phyloP scores from a whole-genome alignment of 768 basidiomycete genomes.

The Polyporus arcularius region DNA sequence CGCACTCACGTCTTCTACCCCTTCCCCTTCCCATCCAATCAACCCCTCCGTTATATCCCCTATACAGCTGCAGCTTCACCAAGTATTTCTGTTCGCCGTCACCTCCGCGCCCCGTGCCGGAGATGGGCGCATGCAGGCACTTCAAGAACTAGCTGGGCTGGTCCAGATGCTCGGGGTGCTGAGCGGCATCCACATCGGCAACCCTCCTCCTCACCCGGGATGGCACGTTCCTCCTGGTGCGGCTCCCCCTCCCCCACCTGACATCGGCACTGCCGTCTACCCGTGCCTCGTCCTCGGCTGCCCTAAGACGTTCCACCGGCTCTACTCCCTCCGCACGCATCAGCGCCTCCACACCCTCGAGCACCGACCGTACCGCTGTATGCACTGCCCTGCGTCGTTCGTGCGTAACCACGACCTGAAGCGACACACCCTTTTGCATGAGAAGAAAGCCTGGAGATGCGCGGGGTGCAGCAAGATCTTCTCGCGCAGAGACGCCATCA shows the following conservation, averaged over 20 bases:
- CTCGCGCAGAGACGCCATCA: constrained; percentile 77
- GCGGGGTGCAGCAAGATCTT: constrained; percentile 74
- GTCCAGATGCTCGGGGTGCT: constrained; percentile 83
- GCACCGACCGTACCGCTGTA: constrained; percentile 68
- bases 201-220: constrained; percentile 33
- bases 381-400: constrained; percentile 70
- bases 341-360: constrained; percentile 59
- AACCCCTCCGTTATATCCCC: constrained; percentile 65
- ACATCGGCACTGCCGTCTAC: constrained; percentile 77
- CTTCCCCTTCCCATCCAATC: constrained; percentile 41
- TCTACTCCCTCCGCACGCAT: constrained; percentile 71
- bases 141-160: constrained; percentile 79
- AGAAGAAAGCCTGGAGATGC: constrained; percentile 73
- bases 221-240: constrained; percentile 27
- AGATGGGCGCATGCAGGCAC: constrained; percentile 48
- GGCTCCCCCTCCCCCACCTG: constrained; percentile 31
- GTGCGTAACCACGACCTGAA: constrained; percentile 79
- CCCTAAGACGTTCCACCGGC: constrained; percentile 66
- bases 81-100: constrained; percentile 76
- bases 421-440: constrained; percentile 73
- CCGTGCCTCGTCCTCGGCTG: constrained; percentile 72
- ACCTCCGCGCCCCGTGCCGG: constrained; percentile 49
- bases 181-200: constrained; percentile 70
- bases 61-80: constrained; percentile 71
- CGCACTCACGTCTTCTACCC: constrained; percentile 40